Evolutionary conservation across 2,329 filamentous ascomycete species (phyloP).

Genomic region (Neodidymelliopsis sp.): DNA sequence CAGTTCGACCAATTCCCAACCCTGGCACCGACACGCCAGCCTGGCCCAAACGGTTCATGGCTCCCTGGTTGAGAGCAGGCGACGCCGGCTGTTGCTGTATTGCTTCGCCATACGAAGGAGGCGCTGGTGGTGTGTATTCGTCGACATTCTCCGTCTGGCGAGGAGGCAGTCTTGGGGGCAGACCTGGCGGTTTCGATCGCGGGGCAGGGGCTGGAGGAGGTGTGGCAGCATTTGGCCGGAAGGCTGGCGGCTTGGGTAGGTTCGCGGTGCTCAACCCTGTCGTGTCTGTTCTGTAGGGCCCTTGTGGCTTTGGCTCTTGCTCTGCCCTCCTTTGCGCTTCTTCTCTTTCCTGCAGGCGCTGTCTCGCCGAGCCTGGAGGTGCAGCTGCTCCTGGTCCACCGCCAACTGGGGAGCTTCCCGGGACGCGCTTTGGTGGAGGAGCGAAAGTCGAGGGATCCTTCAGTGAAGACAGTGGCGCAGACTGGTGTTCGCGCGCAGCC

Average conservation of each 20-base stretch:
- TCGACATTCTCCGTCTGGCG: constrained; percentile 64
- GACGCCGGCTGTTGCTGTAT: constrained; percentile 35
- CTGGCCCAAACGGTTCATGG: constrained; percentile 71
- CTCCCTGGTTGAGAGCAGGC: constrained; percentile 63
- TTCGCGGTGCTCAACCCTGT: constrained; percentile 73
- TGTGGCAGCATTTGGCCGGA: constrained; percentile 50
- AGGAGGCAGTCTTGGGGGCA: constrained; percentile 76
- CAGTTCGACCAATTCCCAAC: constrained; percentile 70
- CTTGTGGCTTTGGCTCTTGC: constrained; percentile 57
- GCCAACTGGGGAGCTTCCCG: constrained; percentile 9
- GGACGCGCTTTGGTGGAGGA: constrained; percentile 74
- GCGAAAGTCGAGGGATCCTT: constrained; percentile 80
- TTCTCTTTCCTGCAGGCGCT: constrained; percentile 45
- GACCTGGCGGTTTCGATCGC: constrained; percentile 57
- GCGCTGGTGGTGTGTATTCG: constrained; percentile 54
- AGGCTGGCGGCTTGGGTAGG: constrained; percentile 74
- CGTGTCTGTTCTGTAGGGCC: constrained; percentile 73
- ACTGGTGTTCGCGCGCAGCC: constrained; percentile 57
- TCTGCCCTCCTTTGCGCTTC: constrained; percentile 47
- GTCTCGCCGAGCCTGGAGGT: constrained; percentile 50
- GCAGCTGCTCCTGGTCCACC: constrained; percentile 53
- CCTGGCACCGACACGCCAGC: constrained; percentile 81
- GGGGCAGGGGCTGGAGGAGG: constrained; percentile 38
- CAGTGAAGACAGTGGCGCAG: constrained; percentile 72
- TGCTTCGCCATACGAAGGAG: constrained; percentile 58